Evolutionary conservation across 306 rosid genomes (phyloP).

Genomic region (Sesbania bispinosa): DNA sequence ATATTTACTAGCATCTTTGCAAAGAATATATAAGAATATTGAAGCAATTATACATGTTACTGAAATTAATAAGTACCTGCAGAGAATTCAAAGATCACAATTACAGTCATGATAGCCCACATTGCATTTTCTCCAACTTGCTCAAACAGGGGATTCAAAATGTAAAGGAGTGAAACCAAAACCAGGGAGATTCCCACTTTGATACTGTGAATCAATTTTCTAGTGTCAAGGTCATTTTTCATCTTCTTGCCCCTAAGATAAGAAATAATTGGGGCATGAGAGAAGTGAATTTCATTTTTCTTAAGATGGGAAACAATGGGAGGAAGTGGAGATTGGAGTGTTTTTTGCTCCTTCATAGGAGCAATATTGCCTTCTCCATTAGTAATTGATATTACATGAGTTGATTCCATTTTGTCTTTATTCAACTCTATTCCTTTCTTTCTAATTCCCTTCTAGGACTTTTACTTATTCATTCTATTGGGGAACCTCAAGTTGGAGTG

Average conservation of each 20-base stretch:
- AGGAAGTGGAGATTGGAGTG: slow-evolving; percentile 5
- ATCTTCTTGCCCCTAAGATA: slow-evolving; percentile 13
- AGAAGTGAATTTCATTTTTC: slow-evolving; percentile 22
- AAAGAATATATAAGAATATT: background rate
- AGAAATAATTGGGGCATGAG: slow-evolving; percentile 19
- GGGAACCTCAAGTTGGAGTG: slow-evolving; percentile 8
- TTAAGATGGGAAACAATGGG: slow-evolving; percentile 15
- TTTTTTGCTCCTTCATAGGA: slow-evolving; percentile 17
- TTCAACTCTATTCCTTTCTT: background rate
- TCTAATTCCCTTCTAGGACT: background rate
- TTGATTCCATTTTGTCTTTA: slow-evolving; percentile 45
- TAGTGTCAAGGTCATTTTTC: slow-evolving; percentile 33
- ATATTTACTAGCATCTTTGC: background rate
- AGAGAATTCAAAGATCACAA: slow-evolving; percentile 76
- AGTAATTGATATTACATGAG: slow-evolving; percentile 40
- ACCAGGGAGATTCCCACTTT: slow-evolving; percentile 78
- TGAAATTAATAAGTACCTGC: slow-evolving; percentile 53
- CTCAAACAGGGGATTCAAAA: slow-evolving; percentile 62
- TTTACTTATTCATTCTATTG: background rate
- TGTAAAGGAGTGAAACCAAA: slow-evolving; percentile 72
- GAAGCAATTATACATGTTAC: background rate
- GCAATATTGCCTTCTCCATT: slow-evolving; percentile 23
- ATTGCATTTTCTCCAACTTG: slow-evolving; percentile 85
- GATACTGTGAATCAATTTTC: slow-evolving; percentile 58
- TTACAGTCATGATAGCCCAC: slow-evolving; percentile 98